A percentile compares a stretch with the other conserved stretches of the same genome.
These are phyloP conservation scores for Choricystis sp. DNA, from an alignment of 139 green algal genomes.

Conservation along the genomic window DNA sequence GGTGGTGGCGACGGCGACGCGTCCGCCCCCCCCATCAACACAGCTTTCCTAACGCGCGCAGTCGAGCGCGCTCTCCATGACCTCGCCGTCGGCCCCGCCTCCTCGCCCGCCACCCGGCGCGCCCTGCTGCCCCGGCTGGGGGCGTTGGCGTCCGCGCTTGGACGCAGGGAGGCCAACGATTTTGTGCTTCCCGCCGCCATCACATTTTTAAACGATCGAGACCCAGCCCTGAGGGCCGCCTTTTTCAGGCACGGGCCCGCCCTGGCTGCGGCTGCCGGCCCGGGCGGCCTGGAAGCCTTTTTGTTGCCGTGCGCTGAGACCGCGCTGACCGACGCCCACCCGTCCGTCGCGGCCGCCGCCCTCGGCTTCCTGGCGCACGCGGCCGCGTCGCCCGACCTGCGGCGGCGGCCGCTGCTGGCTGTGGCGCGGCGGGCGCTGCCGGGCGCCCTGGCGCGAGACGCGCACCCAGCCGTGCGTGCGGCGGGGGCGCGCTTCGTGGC, in stretches of 20 bases:
- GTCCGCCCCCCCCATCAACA: constrained; percentile 32
- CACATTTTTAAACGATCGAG: constrained; percentile 82
- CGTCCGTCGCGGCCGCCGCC: constrained; percentile 41
- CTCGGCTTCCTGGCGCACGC: constrained; percentile 42
- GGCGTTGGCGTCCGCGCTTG: constrained; percentile 25
- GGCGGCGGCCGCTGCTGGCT: constrained; percentile 19
- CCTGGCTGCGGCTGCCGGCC: constrained; percentile 19
- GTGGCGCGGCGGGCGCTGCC: constrained; percentile 14
- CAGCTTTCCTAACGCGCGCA: constrained; percentile 25
- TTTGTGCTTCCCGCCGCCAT: constrained; percentile 82
- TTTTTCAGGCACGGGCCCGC: constrained; percentile 36
- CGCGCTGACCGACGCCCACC: constrained; percentile 41
- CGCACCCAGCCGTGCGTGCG: constrained; percentile 26
- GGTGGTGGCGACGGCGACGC: background rate
- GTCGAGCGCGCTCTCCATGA: constrained; percentile 59
- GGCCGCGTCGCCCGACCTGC: background rate
- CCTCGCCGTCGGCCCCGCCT: constrained; percentile 48
- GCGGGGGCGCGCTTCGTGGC: constrained; percentile 45
- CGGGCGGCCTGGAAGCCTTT: constrained; percentile 61
- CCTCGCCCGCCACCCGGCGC: constrained; percentile 32
- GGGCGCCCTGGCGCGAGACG: constrained; percentile 1
- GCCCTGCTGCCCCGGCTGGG: constrained; percentile 33
- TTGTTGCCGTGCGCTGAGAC: constrained; percentile 82
- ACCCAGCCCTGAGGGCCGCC: constrained; percentile 47
- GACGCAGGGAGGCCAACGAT: constrained; percentile 43